Evolutionary conservation across 495 filamentous ascomycete genomes (phyloP).

Genomic region (Hyphodiscus hymeniophilus): DNA sequence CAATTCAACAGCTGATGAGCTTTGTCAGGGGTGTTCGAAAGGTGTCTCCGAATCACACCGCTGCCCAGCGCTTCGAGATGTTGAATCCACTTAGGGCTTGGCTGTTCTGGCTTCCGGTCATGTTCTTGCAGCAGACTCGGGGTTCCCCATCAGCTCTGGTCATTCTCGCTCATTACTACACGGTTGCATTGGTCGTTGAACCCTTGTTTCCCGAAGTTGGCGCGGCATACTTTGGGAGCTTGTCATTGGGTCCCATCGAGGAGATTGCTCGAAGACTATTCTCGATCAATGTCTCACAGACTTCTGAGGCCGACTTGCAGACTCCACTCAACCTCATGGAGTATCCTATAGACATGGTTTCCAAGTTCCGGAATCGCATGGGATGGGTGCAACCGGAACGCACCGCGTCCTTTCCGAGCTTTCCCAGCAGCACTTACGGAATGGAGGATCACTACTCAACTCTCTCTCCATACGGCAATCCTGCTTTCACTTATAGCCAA

Average conservation of each 20-base stretch:
- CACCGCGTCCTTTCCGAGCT: constrained; percentile 46
- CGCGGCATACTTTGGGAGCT: constrained; percentile 73
- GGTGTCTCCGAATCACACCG: constrained; percentile 60
- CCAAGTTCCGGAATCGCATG: constrained; percentile 52
- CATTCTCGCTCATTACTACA: constrained; percentile 86
- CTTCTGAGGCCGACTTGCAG: constrained; percentile 35
- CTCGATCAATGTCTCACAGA: constrained; percentile 36
- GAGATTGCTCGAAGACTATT: constrained; percentile 62
- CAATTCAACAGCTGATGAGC: constrained; percentile 67
- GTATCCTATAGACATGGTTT: constrained; percentile 53
- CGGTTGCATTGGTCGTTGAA: constrained; percentile 76
- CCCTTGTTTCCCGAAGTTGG: constrained; percentile 86
- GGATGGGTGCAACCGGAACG: constrained; percentile 48
- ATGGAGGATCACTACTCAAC: constrained; percentile 28
- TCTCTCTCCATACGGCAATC: constrained; percentile 38
- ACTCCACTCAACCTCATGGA: constrained; percentile 50
- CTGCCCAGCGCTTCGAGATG: constrained; percentile 79
- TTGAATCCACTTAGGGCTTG: constrained; percentile 79
- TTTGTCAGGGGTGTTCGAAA: constrained; percentile 75
- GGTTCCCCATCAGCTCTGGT: constrained; percentile 61
- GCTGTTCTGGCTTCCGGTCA: constrained; percentile 90
- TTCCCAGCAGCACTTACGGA: constrained; percentile 33
- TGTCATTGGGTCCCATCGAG: constrained; percentile 67
- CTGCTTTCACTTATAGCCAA: constrained; percentile 49
- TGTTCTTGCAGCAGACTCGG: constrained; percentile 49